Evolutionary conservation across 129 eudicot species (phyloP).

Genomic region (Helianthus annuus): HanXRQr2.0-SUNRISE NC_035439.2:74162153-74162652

Average conservation of each 20-base stretch:
- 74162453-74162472: slow-evolving; percentile 66
- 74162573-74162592: background rate
- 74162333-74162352: background rate
- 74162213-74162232: slow-evolving; percentile 16
- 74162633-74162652: background rate
- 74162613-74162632: background rate
- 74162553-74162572: background rate
- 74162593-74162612: background rate
- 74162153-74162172: slow-evolving; percentile 84
- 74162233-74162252: slow-evolving; percentile 14
- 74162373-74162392: background rate
- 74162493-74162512: too few species aligned
- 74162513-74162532: background rate
- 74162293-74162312: background rate
- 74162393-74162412: slow-evolving; percentile 80
- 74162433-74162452: slow-evolving; percentile 61
- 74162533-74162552: background rate
- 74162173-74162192: slow-evolving; percentile 89
- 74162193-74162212: slow-evolving; percentile 85
- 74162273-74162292: slow-evolving; percentile 2
- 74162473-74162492: slow-evolving; percentile 10
- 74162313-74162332: slow-evolving; percentile 3
- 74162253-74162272: background rate
- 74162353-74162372: slow-evolving; percentile 1
- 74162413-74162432: slow-evolving; percentile 54